Evolutionary conservation across 2,329 filamentous ascomycete species (phyloP).

Genomic region (Anthostomella pinea): DNA sequence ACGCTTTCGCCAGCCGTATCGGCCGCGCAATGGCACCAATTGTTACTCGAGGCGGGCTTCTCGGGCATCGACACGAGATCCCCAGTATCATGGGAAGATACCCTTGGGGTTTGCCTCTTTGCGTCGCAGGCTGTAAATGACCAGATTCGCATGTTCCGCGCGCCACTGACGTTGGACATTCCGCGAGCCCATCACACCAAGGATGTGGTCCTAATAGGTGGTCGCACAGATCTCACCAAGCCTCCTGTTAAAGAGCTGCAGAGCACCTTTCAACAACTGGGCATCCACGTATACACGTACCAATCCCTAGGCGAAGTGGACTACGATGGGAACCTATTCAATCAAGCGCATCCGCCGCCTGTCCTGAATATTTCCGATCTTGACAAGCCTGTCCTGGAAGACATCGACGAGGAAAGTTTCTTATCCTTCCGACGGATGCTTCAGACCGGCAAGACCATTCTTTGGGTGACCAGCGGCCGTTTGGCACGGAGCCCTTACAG

Average conservation of each 20-base stretch:
- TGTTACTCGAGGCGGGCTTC: conserved; percentile 11
- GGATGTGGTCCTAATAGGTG: conserved; percentile 2
- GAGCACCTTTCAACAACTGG: not conserved
- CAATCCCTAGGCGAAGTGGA: conserved; percentile 3
- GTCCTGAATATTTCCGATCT: conserved; percentile 5
- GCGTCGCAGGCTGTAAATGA: conserved; percentile 10
- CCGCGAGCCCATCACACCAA: not conserved
- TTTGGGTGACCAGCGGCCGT: conserved; percentile 16
- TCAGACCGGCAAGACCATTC: conserved; percentile 5
- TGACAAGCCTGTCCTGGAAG: conserved; percentile 5
- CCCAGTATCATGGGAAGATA: conserved; percentile 1
- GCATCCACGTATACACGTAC: not conserved
- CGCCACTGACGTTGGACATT: conserved; percentile 1
- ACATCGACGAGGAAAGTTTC: conserved; percentile 2
- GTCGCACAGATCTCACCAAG: not conserved
- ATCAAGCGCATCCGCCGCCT: not conserved
- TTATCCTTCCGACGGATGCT: conserved; percentile 1
- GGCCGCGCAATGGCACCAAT: conserved; percentile 9
- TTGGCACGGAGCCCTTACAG: conserved; percentile 3
- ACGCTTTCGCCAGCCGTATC: conserved; percentile 15
- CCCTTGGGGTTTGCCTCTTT: conserved; percentile 1
- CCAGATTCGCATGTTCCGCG: not conserved
- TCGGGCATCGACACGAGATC: conserved; percentile 7
- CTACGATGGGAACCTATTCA: not conserved
- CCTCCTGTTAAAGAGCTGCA: not conserved